Base-by-base conservation (phyloP, 2,329 filamentous ascomycete species). In the Cercospora zeina region DNA sequence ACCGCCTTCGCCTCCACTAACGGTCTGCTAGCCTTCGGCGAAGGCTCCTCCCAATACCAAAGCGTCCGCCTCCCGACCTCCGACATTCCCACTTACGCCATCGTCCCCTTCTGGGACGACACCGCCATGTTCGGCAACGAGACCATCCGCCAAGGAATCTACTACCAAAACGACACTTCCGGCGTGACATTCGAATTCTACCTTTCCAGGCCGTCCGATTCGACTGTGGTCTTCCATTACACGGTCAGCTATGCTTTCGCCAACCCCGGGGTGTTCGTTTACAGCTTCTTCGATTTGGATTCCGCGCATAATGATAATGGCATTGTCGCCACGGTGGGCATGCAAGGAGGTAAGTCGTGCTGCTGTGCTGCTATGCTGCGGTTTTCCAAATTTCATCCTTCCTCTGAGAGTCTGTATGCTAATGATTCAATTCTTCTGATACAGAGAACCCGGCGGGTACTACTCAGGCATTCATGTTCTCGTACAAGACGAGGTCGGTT, bases 41-140 rank as follows among this genome's bases (percentile, higher is more conserved):
- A 65, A 53, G 72, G 73, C 54, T 65, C 66, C 37, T 36, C 66
- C 4, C 62, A 68, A 16, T 76, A 71, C 61, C 64, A 70, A 37
- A 57, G 62, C 30, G 31, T 58, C 19, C 45, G 59, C 2, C 59
- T 74, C 16, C 73, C 73, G 1, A 65, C 68, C 33, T 19, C 57
- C 30, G 42, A 64, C 24, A 59, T 75, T 9, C 72, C 74, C 2
- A 62, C 65, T 33, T 67, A 66, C 58, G 68, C 71, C 42, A 59
- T 73, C 19, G 68, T 62, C 3, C 71, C 74, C 4, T 72, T 73
- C 59, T 74, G 71, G 64, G 72, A 75, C 56, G 75, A 77, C 59
- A 65, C 73, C 3, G 70, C 68, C 58, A 62, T 74, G 11, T 68
- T 65, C 50, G 66, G 64, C 13, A 57, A 61, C 19, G 36, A 42